Evolutionary conservation across 2,329 filamentous ascomycete genomes (phyloP).

Genomic region (Aspergillus tanneri): DNA sequence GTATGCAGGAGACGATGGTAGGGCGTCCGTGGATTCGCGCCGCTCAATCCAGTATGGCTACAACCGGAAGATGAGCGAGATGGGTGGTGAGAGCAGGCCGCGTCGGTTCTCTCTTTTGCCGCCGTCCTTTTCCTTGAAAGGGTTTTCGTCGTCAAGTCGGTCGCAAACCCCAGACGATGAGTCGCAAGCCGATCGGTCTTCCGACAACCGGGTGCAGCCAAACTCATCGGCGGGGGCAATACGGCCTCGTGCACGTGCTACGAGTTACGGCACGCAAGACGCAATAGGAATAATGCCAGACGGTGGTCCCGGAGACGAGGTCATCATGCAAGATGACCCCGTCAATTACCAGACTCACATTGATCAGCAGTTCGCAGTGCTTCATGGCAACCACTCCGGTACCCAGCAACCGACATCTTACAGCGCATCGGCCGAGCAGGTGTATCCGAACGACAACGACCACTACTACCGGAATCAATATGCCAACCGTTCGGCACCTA

Average conservation of each 20-base stretch:
- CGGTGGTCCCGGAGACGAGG: constrained; percentile 28
- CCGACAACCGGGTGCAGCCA: constrained; percentile 27
- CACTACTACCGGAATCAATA: constrained; percentile 32
- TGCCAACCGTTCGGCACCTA: constrained; percentile 35
- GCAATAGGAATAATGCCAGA: constrained; percentile 30
- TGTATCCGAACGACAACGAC: constrained; percentile 33
- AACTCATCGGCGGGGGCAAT: constrained; percentile 40
- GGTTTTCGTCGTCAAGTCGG: constrained; percentile 60
- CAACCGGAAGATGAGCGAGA: constrained; percentile 69
- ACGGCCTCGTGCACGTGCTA: constrained; percentile 27
- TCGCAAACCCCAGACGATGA: constrained; percentile 48
- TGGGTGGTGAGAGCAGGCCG: constrained; percentile 59
- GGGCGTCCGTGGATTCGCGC: constrained; percentile 71
- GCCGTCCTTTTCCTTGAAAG: constrained; percentile 62
- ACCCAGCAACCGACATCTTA: constrained; percentile 29
- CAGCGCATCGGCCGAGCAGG: constrained; percentile 31
- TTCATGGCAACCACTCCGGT: constrained; percentile 37
- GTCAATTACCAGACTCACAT: constrained; percentile 43
- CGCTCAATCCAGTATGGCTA: constrained; percentile 70
- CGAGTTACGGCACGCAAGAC: constrained; percentile 36
- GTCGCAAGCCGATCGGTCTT: constrained; percentile 39
- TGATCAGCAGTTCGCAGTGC: constrained; percentile 42
- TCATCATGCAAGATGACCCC: constrained; percentile 26
- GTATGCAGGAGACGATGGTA: constrained; percentile 59
- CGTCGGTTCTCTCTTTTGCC: constrained; percentile 72